Evolutionary conservation across 2,329 filamentous ascomycete species (phyloP), one percentile per base, ranked within the genome.

Genomic region (Trematosphaeria pertusa): DNA sequence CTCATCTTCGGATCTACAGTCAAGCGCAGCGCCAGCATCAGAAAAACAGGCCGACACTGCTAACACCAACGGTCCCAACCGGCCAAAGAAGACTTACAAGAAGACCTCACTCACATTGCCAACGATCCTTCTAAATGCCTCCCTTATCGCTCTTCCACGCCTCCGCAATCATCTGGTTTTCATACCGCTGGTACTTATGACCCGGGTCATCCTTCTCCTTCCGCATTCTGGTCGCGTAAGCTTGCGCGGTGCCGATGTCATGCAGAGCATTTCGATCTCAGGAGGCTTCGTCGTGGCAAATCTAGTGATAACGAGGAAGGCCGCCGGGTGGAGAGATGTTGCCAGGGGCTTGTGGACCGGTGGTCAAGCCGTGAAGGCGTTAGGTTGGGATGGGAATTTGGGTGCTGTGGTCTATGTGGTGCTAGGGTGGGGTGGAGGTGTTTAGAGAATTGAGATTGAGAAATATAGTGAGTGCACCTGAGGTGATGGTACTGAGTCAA

Each of bases 381-480:
- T 69, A 24, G 63, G 51, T 1, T 67, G 62, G 59, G 64, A 69
- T 55, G 56, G 51, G n/a, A 35, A 60, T 7, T 5, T 66, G 12
- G 56, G 58, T 6, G 35, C 28, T 3, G 21, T 58, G n/a, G 43
- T 67, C 3, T 54, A 39, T 42, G 37, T 37, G 5, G 51, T 58
- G 4, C 20, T 64, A 35, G 46, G 50, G 7, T 65, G 61, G 64
- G 61, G 61, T 18, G 61, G 62, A 3, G 64, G 62, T 1, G 57
- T 67, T 3, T 67, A 36, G 12, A 28, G 24, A 12, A 28, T 7
- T n/a, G 43, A 48, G 20, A 47, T 11, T 28, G 8, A 28, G 24
- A 7, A 28, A 28, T n/a, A n/a, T n/a, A n/a, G n/a, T n/a, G n/a
- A n/a, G n/a, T n/a, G n/a, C n/a, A n/a, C n/a, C n/a, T n/a, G n/a